phyloP scores from a whole-genome alignment of 306 rosid species.

The Arachis hypogaea region DNA sequence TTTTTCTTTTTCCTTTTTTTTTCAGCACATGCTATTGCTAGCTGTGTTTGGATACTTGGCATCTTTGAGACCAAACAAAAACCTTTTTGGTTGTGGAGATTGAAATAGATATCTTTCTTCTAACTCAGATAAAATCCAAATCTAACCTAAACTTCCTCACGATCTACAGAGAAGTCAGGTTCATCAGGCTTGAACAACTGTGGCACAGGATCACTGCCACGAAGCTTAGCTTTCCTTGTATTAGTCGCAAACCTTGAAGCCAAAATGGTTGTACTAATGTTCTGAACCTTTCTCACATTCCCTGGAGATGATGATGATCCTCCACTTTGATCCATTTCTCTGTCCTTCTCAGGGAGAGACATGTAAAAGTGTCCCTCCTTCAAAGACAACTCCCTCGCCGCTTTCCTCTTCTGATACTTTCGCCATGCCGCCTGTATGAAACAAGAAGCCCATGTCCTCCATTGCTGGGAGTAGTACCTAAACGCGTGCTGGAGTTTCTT shows the following conservation, averaged over 20 bases:
- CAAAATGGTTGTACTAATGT: slow-evolving; percentile 64
- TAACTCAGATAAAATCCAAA: too few relatives aligned
- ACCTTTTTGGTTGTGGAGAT: too few relatives aligned
- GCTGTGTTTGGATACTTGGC: background rate
- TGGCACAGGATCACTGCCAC: slow-evolving; percentile 59
- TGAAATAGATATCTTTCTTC: too few relatives aligned
- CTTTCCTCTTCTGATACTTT: slow-evolving; percentile 60
- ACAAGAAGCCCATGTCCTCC: slow-evolving; percentile 92
- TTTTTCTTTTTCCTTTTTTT: background rate
- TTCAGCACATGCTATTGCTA: slow-evolving; percentile 31
- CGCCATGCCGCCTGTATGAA: slow-evolving; percentile 84
- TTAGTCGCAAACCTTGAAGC: slow-evolving; percentile 86
- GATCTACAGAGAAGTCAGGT: slow-evolving; percentile 73
- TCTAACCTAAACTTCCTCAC: slow-evolving; percentile 37
- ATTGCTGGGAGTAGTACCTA: slow-evolving; percentile 51
- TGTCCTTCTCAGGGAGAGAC: slow-evolving; percentile 35
- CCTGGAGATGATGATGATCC: slow-evolving; percentile 12
- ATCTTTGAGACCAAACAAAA: too few relatives aligned
- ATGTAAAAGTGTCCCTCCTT: slow-evolving; percentile 57
- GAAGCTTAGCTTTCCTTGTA: slow-evolving; percentile 62
- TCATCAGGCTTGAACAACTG: slow-evolving; percentile 85
- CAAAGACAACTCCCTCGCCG: slow-evolving; percentile 55
- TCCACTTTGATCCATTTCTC: background rate
- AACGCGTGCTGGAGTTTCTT: slow-evolving; percentile 58
- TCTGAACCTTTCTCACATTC: slow-evolving; percentile 30